These are phyloP conservation scores for Phlebiopsis gigantea DNA, from an alignment of 768 basidiomycete genomes.

Conservation along the genomic window DNA sequence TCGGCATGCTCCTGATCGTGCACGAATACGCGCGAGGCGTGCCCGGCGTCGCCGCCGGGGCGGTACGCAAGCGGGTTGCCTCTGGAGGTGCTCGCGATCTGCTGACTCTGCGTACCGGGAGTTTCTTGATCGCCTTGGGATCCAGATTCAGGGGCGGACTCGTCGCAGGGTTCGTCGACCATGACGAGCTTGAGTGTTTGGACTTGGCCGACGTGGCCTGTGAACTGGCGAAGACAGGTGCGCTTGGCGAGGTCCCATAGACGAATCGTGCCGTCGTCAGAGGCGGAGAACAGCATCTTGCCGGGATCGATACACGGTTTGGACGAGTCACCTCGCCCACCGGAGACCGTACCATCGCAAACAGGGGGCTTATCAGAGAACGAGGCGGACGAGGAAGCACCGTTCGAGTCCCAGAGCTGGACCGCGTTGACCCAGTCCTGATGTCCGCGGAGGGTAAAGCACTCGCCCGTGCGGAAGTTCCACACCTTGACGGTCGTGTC, in stretches of 20 bases:
- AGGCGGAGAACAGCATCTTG: conserved; percentile 96
- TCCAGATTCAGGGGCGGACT: no score
- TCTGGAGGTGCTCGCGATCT: not conserved
- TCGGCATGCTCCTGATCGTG: not conserved
- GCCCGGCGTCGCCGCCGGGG: not conserved
- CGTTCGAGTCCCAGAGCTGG: conserved; percentile 77
- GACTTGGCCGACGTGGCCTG: conserved; percentile 90
- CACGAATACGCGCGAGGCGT: conserved; percentile 1
- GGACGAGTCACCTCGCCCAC: conserved; percentile 8
- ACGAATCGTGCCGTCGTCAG: conserved; percentile 89
- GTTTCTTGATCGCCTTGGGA: not conserved
- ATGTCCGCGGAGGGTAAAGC: conserved; percentile 91
- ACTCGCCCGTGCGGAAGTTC: conserved; percentile 89
- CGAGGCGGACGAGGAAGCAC: not conserved
- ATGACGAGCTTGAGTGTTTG: conserved; percentile 83
- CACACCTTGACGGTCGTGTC: conserved; percentile 94
- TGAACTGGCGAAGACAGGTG: conserved; percentile 76
- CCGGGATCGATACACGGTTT: conserved; percentile 64
- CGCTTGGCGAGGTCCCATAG: conserved; percentile 88
- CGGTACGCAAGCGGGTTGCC: conserved; percentile 9
- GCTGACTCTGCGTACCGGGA: not conserved
- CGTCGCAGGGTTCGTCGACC: conserved; percentile 46
- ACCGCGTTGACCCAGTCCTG: conserved; percentile 96
- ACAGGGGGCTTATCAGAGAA: not conserved
- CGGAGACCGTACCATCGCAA: not conserved